Evolutionary conservation across 176 grass and related monocot genomes (phyloP).

Genomic region (Phoenix dactylifera): DNA sequence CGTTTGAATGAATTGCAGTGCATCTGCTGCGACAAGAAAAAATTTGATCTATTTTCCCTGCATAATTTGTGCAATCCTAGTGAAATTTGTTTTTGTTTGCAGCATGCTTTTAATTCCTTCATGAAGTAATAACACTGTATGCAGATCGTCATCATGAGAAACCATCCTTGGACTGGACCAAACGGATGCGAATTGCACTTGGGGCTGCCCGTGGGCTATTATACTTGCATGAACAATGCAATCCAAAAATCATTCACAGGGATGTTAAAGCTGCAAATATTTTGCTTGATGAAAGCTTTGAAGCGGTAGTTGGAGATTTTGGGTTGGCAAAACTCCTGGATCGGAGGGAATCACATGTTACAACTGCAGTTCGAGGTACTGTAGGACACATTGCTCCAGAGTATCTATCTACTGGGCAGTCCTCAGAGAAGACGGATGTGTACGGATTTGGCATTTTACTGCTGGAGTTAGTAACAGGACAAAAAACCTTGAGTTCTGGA

Average conservation of each 20-base stretch:
- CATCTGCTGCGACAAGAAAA: too few relatives aligned
- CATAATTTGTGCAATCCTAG: too few relatives aligned
- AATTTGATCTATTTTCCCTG: too few relatives aligned
- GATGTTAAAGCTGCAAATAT: constrained; percentile 98
- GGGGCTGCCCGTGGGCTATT: constrained; percentile 81
- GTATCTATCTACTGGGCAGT: constrained; percentile 94
- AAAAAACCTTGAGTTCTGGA: constrained; percentile 67
- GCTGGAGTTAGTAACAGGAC: constrained; percentile 83
- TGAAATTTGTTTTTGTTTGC: too few relatives aligned
- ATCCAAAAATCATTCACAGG: constrained; percentile 95
- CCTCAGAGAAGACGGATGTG: constrained; percentile 91
- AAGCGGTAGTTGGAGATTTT: constrained; percentile 92
- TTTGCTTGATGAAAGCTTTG: constrained; percentile 79
- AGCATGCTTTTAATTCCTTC: too few relatives aligned
- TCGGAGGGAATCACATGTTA: constrained; percentile 83
- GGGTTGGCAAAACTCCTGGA: constrained; percentile 95
- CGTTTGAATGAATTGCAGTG: too few relatives aligned
- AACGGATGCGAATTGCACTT: constrained; percentile 72
- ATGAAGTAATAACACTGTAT: constrained; percentile 10
- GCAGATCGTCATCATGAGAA: constrained; percentile 58
- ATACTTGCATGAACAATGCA: constrained; percentile 95
- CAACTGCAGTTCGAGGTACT: constrained; percentile 85
- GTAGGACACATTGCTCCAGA: constrained; percentile 96
- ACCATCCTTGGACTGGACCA: constrained; percentile 82
- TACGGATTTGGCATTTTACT: constrained; percentile 97